A percentile compares a stretch with the other conserved stretches of the same genome.
Evolutionary conservation across 257 asterid genomes (phyloP).

Genomic region (Nicotiana paniculata): DNA sequence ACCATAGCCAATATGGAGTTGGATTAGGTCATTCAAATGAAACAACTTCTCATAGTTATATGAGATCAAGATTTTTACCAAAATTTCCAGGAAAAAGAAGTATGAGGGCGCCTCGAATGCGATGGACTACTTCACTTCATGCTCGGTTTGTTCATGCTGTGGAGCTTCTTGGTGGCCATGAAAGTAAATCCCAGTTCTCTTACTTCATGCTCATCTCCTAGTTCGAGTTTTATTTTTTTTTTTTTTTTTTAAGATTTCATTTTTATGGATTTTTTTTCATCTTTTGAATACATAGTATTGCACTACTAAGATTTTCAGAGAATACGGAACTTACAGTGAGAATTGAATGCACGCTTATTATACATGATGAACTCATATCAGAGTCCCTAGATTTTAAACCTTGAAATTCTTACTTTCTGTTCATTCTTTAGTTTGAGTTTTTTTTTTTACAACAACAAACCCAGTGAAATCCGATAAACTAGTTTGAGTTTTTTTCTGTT

Average conservation of each 20-base stretch:
- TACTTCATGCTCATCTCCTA: neutral
- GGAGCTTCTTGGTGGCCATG: slow-evolving; percentile 97
- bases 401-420: neutral
- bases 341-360: neutral
- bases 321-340: neutral
- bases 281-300: too few relatives aligned
- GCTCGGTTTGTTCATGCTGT: slow-evolving; percentile 95
- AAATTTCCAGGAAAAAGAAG: slow-evolving; percentile 62
- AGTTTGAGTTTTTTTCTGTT: neutral
- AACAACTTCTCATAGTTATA: slow-evolving; percentile 31
- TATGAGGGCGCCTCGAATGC: slow-evolving; percentile 91
- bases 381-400: neutral
- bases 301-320: too few relatives aligned
- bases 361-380: neutral
- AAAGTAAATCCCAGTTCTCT: slow-evolving; percentile 38
- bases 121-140: slow-evolving; percentile 92
- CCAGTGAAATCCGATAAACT: too few relatives aligned
- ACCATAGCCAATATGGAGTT: slow-evolving; percentile 20
- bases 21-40: slow-evolving; percentile 34
- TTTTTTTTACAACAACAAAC: too few relatives aligned
- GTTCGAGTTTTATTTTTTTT: neutral
- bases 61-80: slow-evolving; percentile 69
- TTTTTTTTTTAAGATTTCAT: neutral
- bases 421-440: too few relatives aligned
- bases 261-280: neutral